Evolutionary conservation across 164 flowering plant genomes (phyloP).

Genomic region (Vitis riparia): DNA sequence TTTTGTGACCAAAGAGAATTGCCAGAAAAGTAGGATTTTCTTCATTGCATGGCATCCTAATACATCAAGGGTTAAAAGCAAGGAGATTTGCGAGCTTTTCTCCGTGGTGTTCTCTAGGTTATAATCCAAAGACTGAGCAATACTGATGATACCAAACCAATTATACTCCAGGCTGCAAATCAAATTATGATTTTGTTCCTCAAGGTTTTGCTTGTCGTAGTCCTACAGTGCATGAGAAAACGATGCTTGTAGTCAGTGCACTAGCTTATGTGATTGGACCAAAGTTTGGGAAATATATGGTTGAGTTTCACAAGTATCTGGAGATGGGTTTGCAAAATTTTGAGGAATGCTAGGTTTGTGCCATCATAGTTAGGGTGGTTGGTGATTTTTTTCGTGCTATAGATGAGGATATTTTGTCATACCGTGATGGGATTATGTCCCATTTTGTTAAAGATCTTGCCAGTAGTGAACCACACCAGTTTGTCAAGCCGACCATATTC

Average conservation of each 20-base stretch:
- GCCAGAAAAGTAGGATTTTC: no score
- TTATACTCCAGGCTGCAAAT: conserved; percentile 63
- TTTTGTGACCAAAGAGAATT: no score
- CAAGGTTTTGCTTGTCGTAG: conserved; percentile 74
- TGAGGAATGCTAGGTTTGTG: conserved; percentile 85
- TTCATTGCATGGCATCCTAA: no score
- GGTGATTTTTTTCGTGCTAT: conserved; percentile 83
- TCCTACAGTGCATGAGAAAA: conserved; percentile 83
- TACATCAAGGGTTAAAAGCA: conserved; percentile 52
- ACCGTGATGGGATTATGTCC: conserved; percentile 82
- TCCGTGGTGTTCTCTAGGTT: conserved; percentile 76
- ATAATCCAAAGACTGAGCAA: conserved; percentile 76
- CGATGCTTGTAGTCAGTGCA: conserved; percentile 88
- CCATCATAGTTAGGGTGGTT: conserved; percentile 77
- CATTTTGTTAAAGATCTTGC: conserved; percentile 70
- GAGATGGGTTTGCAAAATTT: conserved; percentile 85
- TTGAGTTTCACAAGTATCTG: conserved; percentile 66
- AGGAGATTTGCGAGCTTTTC: conserved; percentile 73
- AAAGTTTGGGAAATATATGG: conserved; percentile 73
- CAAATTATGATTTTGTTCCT: conserved; percentile 73
- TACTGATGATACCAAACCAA: conserved; percentile 49
- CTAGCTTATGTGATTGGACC: conserved; percentile 79
- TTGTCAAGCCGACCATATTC: conserved; percentile 85
- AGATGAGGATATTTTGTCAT: conserved; percentile 72
- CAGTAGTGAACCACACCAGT: conserved; percentile 61